These are phyloP conservation scores for Papiliotrema flavescens DNA, from an alignment of 1,284 basidiomycete genomes.

Conservation along the genomic window DNA sequence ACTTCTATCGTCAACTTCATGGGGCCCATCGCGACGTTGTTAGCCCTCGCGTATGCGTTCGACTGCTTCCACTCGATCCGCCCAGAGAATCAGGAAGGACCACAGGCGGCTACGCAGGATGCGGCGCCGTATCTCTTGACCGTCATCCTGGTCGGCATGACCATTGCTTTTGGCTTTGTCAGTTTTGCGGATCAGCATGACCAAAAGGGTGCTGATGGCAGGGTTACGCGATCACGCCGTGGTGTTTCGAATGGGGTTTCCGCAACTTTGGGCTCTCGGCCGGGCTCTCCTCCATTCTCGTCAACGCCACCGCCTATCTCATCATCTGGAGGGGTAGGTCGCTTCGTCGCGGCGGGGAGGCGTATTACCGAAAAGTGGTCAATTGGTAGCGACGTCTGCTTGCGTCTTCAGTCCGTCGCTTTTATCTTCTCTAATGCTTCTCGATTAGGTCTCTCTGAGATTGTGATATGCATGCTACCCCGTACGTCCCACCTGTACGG, in stretches of 20 bases:
- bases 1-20: conserved; percentile 17
- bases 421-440: neutral
- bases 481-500: too few relatives aligned
- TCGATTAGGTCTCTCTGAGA: neutral
- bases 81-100: conserved; percentile 6
- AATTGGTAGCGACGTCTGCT: conserved; percentile 4
- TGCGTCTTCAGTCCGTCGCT: neutral
- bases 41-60: conserved; percentile 17
- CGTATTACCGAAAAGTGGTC: conserved; percentile 13
- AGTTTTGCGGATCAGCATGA: neutral
- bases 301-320: conserved; percentile 9
- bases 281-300: conserved; percentile 1
- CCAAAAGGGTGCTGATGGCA: neutral
- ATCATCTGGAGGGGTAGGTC: conserved; percentile 13
- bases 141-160: conserved; percentile 18
- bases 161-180: conserved; percentile 13
- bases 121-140: conserved; percentile 17
- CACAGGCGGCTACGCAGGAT: conserved; percentile 11
- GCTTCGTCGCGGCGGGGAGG: conserved; percentile 5
- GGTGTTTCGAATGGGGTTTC: conserved; percentile 19
- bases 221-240: conserved; percentile 21
- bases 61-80: conserved; percentile 12
- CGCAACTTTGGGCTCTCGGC: conserved; percentile 16
- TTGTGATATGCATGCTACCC: too few relatives aligned
- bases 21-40: conserved; percentile 18